Evolutionary conservation across 2,329 filamentous ascomycete species (phyloP).

Genomic region (Sporothrix globosa): DNA sequence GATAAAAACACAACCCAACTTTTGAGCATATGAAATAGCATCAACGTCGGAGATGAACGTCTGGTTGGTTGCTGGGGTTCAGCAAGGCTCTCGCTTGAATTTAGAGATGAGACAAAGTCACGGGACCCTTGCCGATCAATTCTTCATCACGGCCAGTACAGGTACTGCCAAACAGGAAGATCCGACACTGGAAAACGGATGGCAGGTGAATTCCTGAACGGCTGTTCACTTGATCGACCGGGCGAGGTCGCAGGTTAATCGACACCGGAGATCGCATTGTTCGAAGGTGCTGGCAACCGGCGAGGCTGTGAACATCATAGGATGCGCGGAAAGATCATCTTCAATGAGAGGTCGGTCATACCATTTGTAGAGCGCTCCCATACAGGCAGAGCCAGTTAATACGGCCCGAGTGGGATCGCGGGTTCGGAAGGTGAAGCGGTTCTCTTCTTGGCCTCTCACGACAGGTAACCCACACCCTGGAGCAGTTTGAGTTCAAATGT

Average conservation of each 20-base stretch:
- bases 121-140: constrained; percentile 13
- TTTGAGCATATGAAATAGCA: neutral
- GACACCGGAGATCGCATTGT: neutral
- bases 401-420: neutral
- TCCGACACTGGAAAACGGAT: neutral
- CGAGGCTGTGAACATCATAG: neutral
- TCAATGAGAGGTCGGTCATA: neutral
- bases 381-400: neutral
- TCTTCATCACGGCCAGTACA: neutral
- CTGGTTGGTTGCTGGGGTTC: neutral
- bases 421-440: neutral
- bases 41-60: constrained; percentile 4
- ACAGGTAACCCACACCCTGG: neutral
- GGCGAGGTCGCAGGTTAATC: neutral
- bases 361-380: neutral
- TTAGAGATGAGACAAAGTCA: constrained; percentile 11
- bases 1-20: neutral
- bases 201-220: constrained; percentile 1
- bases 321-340: neutral
- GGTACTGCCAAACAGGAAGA: neutral
- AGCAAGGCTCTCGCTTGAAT: neutral
- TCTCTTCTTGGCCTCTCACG: neutral
- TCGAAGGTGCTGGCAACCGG: neutral
- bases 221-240: neutral
- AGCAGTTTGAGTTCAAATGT: neutral